Evolutionary conservation across 2,329 filamentous ascomycete genomes (phyloP).

Genomic region (Pseudomassariella vexata): DNA sequence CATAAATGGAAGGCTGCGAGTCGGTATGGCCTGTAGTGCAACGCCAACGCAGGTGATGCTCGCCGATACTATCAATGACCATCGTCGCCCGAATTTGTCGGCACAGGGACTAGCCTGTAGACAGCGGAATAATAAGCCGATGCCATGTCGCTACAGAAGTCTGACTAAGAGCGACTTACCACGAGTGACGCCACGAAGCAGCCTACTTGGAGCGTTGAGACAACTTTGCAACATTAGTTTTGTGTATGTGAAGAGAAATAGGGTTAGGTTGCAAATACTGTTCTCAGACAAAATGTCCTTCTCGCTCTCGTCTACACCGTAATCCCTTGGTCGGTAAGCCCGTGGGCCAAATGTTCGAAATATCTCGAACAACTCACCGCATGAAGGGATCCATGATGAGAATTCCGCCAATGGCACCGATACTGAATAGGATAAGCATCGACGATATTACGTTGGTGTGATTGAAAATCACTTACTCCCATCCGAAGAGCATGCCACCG

Average conservation of each 20-base stretch:
- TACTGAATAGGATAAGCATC: constrained; percentile 42
- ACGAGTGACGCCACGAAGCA: constrained; percentile 60
- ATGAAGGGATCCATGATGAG: constrained; percentile 55
- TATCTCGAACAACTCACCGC: too few relatives aligned
- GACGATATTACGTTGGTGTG: too few relatives aligned
- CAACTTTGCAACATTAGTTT: constrained; percentile 32
- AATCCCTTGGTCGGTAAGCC: constrained; percentile 31
- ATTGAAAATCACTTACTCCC: constrained; percentile 23
- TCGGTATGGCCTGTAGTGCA: constrained; percentile 57
- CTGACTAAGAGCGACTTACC: constrained; percentile 15
- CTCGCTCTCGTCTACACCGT: constrained; percentile 33
- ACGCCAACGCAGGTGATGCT: constrained; percentile 55
- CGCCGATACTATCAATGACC: constrained; percentile 49
- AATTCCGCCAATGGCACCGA: constrained; percentile 63
- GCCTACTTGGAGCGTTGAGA: constrained; percentile 65
- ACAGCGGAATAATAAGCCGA: too few relatives aligned
- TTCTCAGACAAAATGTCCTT: constrained; percentile 50
- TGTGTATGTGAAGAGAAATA: too few relatives aligned
- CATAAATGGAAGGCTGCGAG: constrained; percentile 54
- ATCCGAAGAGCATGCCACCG: constrained; percentile 51
- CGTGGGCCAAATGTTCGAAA: too few relatives aligned
- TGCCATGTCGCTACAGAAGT: too few relatives aligned
- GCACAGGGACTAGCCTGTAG: constrained; percentile 20
- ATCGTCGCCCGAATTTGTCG: constrained; percentile 50
- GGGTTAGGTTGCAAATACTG: constrained; percentile 16